Conservation (phyloP, 2,329 filamentous ascomycete species). For the Colletotrichum sp. region DNA sequence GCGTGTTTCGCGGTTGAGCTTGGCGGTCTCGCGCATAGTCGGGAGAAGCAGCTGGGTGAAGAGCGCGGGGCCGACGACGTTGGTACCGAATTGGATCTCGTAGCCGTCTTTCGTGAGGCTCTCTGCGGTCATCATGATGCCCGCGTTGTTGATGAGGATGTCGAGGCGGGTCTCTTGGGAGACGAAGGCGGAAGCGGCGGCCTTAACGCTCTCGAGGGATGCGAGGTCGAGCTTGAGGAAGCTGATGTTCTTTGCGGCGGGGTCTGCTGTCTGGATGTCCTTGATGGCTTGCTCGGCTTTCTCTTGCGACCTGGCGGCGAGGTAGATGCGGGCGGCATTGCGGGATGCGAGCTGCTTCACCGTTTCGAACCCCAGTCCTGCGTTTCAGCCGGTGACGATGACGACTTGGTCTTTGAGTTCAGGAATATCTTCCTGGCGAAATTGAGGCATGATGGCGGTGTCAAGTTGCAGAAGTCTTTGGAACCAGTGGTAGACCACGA, state of each 20-base stretch:
- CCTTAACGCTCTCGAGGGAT: slow-evolving; percentile 45
- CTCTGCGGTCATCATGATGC: slow-evolving; percentile 42
- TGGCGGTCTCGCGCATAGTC: slow-evolving; percentile 29
- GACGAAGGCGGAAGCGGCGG: slow-evolving; percentile 41
- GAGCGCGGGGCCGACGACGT: slow-evolving; percentile 52
- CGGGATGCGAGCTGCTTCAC: slow-evolving; percentile 32
- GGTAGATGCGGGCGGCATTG: slow-evolving; percentile 55
- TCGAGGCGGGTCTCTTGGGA: slow-evolving; percentile 40
- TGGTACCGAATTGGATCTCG: slow-evolving; percentile 53
- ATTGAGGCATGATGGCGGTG: background rate
- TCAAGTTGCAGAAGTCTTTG: background rate
- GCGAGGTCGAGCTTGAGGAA: slow-evolving; percentile 49
- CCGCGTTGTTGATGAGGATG: slow-evolving; percentile 51
- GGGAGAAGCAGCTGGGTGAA: slow-evolving; percentile 42
- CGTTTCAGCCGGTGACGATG: slow-evolving; percentile 54
- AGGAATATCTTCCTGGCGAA: slow-evolving; percentile 38
- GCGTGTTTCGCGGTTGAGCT: slow-evolving; percentile 26
- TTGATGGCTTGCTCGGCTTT: slow-evolving; percentile 47
- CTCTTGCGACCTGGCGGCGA: slow-evolving; percentile 53
- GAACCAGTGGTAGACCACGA: background rate
- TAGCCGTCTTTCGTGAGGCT: slow-evolving; percentile 47
- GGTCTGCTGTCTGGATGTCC: background rate
- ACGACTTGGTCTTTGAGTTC: slow-evolving; percentile 52
- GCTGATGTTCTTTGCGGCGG: slow-evolving; percentile 15
- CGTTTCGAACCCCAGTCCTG: background rate